Conservation (phyloP, 768 basidiomycete species). For the Mrakia gelida region DNA sequence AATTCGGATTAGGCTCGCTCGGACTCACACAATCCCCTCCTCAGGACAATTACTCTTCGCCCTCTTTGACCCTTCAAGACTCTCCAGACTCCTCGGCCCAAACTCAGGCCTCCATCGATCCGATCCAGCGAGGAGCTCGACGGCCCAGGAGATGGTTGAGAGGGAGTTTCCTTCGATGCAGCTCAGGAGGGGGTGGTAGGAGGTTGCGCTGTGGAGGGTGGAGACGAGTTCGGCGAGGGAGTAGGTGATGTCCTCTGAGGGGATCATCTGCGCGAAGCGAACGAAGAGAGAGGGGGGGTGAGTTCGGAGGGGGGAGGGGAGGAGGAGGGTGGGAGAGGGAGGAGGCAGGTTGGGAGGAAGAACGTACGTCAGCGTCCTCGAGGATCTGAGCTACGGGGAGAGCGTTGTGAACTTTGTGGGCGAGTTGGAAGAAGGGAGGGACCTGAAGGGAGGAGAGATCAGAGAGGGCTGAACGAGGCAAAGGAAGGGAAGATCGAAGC, state of each 20-base stretch:
- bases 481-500: background rate
- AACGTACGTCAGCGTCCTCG: slow-evolving; percentile 4
- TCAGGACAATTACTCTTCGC: background rate
- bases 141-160: background rate
- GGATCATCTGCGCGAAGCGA: slow-evolving; percentile 6
- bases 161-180: slow-evolving; percentile 10
- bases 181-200: background rate
- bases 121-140: background rate
- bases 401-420: background rate
- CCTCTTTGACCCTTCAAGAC: background rate
- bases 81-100: background rate
- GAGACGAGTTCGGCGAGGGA: background rate
- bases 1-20: too few species aligned
- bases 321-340: background rate
- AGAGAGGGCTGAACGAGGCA: background rate
- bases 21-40: slow-evolving; percentile 11
- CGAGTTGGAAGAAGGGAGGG: slow-evolving; percentile 8
- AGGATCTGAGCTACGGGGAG: background rate
- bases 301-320: background rate
- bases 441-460: background rate
- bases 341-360: background rate
- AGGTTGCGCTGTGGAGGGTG: background rate
- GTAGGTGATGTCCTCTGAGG: slow-evolving; percentile 9
- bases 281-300: background rate
- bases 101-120: background rate